Percentiles rank a stretch among this genome's conserved stretches.
Conservation (phyloP, 2,329 filamentous ascomycete genomes). For the Aureobasidium vineae region DNA sequence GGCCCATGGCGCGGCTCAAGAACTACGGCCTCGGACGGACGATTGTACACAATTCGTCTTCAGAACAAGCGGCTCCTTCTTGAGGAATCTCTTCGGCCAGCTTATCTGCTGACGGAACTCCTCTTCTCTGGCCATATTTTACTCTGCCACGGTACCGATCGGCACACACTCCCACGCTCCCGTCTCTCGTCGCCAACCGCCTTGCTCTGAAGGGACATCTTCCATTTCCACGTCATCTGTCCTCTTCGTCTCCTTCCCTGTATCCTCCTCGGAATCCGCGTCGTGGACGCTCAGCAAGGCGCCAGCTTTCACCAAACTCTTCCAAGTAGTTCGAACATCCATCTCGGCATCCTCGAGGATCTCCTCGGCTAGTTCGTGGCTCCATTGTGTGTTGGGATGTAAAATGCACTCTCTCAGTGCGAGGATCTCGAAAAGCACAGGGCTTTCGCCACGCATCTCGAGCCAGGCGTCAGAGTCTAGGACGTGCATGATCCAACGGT, state of each 20-base stretch:
- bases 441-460: conserved; percentile 31
- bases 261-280: not conserved
- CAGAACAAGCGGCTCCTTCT: not conserved
- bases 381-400: conserved; percentile 40
- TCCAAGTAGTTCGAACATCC: conserved; percentile 28
- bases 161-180: conserved; percentile 21
- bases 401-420: conserved; percentile 38
- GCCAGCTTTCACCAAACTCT: conserved; percentile 23
- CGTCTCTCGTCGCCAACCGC: conserved; percentile 27
- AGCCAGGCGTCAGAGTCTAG: conserved; percentile 41
- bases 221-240: conserved; percentile 24
- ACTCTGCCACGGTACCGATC: conserved; percentile 17
- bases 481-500: conserved; percentile 53
- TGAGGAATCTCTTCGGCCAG: not conserved
- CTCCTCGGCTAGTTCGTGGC: conserved; percentile 36
- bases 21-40: not conserved
- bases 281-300: conserved; percentile 24
- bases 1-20: not conserved
- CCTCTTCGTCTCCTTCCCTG: conserved; percentile 31
- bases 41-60: not conserved
- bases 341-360: conserved; percentile 16
- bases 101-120: not conserved
- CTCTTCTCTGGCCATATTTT: not conserved
- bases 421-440: conserved; percentile 20
- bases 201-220: conserved; percentile 26